phyloP scores from a whole-genome alignment of 2,329 filamentous ascomycete species.

The Fusarium equiseti region DNA sequence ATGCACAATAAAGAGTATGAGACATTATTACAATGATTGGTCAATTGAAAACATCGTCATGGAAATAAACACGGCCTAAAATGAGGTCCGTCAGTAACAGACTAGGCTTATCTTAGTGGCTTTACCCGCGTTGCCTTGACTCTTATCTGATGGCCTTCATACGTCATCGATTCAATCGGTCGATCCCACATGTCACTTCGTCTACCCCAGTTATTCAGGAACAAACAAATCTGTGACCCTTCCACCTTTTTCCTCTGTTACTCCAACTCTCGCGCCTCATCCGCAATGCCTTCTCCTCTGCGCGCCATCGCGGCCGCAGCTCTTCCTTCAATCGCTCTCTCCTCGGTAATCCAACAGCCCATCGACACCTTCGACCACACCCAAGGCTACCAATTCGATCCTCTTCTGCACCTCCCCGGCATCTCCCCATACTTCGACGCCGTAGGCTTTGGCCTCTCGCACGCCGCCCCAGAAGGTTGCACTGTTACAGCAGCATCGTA shows the following conservation, averaged over 20 bases:
- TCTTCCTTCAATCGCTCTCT: slow-evolving; percentile 5
- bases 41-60: neutral
- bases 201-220: neutral
- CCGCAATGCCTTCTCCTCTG: slow-evolving; percentile 22
- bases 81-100: neutral
- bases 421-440: slow-evolving; percentile 46
- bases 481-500: slow-evolving; percentile 40
- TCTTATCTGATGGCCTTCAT: neutral
- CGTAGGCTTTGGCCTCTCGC: slow-evolving; percentile 39
- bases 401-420: slow-evolving; percentile 41
- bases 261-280: neutral
- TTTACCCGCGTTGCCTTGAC: neutral
- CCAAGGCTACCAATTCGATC: slow-evolving; percentile 43
- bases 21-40: neutral
- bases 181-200: neutral
- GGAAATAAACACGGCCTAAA: neutral
- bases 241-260: neutral
- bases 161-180: slow-evolving; percentile 5
- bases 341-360: slow-evolving; percentile 32
- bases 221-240: neutral
- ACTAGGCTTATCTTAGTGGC: neutral
- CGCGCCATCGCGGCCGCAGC: slow-evolving; percentile 3
- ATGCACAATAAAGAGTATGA: neutral
- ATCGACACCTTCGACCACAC: slow-evolving; percentile 35
- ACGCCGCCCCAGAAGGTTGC: slow-evolving; percentile 40